Percentiles rank a stretch among this genome's conserved stretches.
phyloP scores from a whole-genome alignment of 1,139 yeast genomes.

The Candida frijolesensis region DNA sequence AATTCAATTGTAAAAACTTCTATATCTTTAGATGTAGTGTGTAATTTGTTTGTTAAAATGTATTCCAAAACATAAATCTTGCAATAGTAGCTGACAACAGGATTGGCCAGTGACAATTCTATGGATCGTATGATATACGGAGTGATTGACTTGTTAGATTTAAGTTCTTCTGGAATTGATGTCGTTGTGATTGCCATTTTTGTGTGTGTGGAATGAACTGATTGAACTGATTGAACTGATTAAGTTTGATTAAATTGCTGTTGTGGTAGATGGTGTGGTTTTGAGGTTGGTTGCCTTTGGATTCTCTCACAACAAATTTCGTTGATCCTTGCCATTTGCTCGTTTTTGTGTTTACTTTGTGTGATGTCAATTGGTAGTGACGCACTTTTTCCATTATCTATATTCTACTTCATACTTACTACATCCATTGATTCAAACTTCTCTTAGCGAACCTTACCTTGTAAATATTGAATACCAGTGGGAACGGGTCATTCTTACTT shows the following conservation, averaged over 20 bases:
- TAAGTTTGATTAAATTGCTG: neutral
- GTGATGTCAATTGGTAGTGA: neutral
- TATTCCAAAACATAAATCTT: slow-evolving; percentile 65
- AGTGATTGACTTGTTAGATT: slow-evolving; percentile 38
- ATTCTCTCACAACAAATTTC: neutral
- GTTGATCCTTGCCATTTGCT: neutral
- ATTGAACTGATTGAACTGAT: no score
- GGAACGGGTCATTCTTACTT: slow-evolving; percentile 54
- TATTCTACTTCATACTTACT: neutral
- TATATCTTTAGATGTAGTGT: slow-evolving; percentile 50
- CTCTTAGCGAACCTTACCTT: slow-evolving; percentile 10
- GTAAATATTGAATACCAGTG: slow-evolving; percentile 39
- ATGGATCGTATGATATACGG: slow-evolving; percentile 52
- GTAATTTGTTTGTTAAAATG: slow-evolving; percentile 60
- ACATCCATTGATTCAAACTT: slow-evolving; percentile 15
- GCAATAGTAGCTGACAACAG: slow-evolving; percentile 60
- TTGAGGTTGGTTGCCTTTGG: neutral
- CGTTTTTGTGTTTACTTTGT: neutral
- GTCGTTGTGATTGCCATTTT: slow-evolving; percentile 18
- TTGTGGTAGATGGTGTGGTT: neutral
- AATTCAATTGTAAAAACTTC: slow-evolving; percentile 60
- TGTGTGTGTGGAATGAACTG: no score
- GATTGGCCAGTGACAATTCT: slow-evolving; percentile 53
- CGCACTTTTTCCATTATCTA: neutral
- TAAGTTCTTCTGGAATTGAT: slow-evolving; percentile 31